phyloP scores from a whole-genome alignment of 306 rosid genomes.

The Gastrolobium villosum region DNA sequence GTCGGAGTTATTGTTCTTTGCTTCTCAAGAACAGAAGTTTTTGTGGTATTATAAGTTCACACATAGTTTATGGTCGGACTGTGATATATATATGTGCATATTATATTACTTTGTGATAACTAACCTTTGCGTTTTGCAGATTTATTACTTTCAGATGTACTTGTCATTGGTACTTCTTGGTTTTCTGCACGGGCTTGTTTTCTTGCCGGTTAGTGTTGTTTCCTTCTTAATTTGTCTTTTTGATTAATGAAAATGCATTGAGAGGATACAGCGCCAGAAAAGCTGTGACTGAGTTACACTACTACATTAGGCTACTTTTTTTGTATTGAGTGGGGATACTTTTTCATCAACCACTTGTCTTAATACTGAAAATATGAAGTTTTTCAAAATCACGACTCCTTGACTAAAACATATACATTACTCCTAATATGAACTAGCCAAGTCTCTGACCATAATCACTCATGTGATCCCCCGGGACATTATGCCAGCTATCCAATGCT shows the following conservation, averaged over 20 bases:
- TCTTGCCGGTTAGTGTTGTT: slow-evolving; percentile 81
- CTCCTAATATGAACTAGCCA: neutral
- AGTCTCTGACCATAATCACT: slow-evolving; percentile 2
- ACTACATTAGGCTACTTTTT: slow-evolving; percentile 1
- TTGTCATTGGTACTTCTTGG: slow-evolving; percentile 95
- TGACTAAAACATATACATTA: neutral
- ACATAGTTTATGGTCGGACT: slow-evolving; percentile 10
- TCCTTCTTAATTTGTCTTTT: neutral
- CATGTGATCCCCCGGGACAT: neutral
- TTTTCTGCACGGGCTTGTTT: slow-evolving; percentile 95
- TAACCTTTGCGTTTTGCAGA: slow-evolving; percentile 61
- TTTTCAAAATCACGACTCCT: slow-evolving; percentile 8
- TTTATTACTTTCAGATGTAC: slow-evolving; percentile 97
- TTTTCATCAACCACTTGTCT: slow-evolving; percentile 27
- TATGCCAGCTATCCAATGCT: too few species aligned
- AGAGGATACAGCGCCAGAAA: slow-evolving; percentile 11
- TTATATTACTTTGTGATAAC: slow-evolving; percentile 12
- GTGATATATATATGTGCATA: neutral
- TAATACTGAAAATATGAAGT: slow-evolving; percentile 4
- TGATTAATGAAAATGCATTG: slow-evolving; percentile 23
- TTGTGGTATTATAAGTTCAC: slow-evolving; percentile 77
- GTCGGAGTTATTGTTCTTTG: slow-evolving; percentile 95
- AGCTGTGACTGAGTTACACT: slow-evolving; percentile 1
- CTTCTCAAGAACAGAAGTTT: slow-evolving; percentile 97
- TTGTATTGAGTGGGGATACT: slow-evolving; percentile 2